Evolutionary conservation across 306 rosid species (phyloP), one percentile per base, ranked within the genome.

Genomic region (Hippophae tibetana): DNA sequence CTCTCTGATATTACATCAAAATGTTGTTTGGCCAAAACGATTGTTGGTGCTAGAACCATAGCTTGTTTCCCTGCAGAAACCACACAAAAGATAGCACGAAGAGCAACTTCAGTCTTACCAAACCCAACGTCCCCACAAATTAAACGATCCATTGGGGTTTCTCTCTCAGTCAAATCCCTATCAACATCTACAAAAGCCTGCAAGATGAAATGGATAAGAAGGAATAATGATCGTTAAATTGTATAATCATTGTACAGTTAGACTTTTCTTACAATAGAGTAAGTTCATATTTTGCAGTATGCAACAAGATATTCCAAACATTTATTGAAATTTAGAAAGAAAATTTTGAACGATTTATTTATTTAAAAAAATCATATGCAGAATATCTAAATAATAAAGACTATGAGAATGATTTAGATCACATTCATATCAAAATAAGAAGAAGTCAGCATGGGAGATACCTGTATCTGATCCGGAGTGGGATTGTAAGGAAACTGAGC

Each of bases 101-200:
- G 45, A n/a, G 98, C 98, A 69, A 87, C 98, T 80, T 92, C 96
- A 61, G 98, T 92, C 72, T 92, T 92, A 61, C 98, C 96, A 78
- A 92, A 92, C 61, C 98, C 98, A 52, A 92, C 98, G 73, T 92
- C 98, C 47, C 98, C 96, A 71, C 98, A 92, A 65, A 92, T 85
- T 64, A 92, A 78, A 62, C 95, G 80, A 81, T 92, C 98, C 96
- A 87, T 92, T 11, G 98, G 98, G 68, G 95, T 87, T 73, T 83
- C 89, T 74, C 82, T 74, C 74, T 65, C 78, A 0, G 86, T 92
- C 86, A 92, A 75, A 83, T 87, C 98, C 71, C 62, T 83, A 57
- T 83, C 89, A 62, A 92, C 95, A 70, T 92, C 98, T 65, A 84
- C 54, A 77, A 92, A 92, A 67, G 98, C 95, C 95, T 89, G 79